phyloP scores from a whole-genome alignment of 306 rosid genomes.

The Begonia fuchsioides region DNA sequence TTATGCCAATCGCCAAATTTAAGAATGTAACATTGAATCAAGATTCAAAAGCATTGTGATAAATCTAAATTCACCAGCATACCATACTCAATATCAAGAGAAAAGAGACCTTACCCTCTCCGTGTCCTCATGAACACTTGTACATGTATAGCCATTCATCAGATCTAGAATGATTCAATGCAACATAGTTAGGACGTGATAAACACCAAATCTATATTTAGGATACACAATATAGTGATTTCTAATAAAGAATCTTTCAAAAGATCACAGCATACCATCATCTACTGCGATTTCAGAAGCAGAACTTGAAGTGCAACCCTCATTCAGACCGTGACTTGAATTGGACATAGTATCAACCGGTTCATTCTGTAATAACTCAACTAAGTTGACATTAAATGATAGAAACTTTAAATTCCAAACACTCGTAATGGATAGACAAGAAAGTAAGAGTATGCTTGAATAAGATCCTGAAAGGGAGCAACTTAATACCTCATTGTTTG shows the following conservation, averaged over 20 bases:
- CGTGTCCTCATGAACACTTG: constrained; percentile 18
- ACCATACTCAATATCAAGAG: neutral
- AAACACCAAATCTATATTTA: too few species aligned
- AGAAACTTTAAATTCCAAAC: constrained; percentile 8
- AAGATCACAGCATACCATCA: constrained; percentile 26
- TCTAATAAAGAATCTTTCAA: constrained; percentile 8
- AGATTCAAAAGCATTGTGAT: neutral
- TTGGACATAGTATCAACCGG: constrained; percentile 39
- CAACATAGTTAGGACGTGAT: too few species aligned
- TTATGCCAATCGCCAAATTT: too few species aligned
- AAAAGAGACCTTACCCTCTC: constrained; percentile 36
- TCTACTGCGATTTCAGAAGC: constrained; percentile 36
- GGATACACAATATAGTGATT: neutral
- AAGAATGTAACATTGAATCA: neutral
- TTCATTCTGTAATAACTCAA: constrained; percentile 31
- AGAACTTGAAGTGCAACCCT: constrained; percentile 41
- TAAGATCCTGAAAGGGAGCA: constrained; percentile 26
- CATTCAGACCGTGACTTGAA: constrained; percentile 30
- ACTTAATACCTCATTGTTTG: constrained; percentile 24
- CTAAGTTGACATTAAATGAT: constrained; percentile 1
- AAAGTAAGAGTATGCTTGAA: constrained; percentile 33
- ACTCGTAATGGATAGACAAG: constrained; percentile 3
- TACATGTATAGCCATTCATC: constrained; percentile 22
- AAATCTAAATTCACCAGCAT: neutral
- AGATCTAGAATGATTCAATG: constrained; percentile 29